Evolutionary conservation across 2,329 filamentous ascomycete genomes (phyloP), one percentile per base, ranked within the genome.

Genomic region (Kalmusia sp.): DNA sequence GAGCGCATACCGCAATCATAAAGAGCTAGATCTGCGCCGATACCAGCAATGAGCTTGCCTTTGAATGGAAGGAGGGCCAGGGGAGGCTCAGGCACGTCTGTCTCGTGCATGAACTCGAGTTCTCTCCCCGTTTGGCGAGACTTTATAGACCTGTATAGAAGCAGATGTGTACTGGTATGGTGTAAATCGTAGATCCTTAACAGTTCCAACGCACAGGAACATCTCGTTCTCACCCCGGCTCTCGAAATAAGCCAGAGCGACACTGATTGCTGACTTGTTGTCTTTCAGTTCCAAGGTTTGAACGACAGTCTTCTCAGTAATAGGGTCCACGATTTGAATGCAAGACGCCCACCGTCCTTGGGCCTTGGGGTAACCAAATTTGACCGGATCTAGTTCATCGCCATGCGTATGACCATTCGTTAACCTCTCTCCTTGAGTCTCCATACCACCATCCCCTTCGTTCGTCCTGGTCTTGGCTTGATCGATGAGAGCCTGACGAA

Each of bases 91-190:
- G 96, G 91, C 6, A 97, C 84, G 67, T 92, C 92, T 0, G 96
- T 99, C 75, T 97, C 97, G 77, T 99, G 95, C 58, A 97, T 93
- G 53, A 98, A 95, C 68, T 97, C 91, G 14, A 99, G 83, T 65
- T 92, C 87, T 50, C 87, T 87, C n/a, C 96, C n/a, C 96, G 57
- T 92, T 87, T 43, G 96, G 89, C 46, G 89, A 85, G 73, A 99
- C 91, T 35, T 92, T 87, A 75, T 97, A 99, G 22, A 98, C 90
- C 67, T 97, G 91, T 30, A 99, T 90, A 63, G 89, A 96, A 0
- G 93, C 95, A 56, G 87, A 87, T 1, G 84, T 86, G 61, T 85
- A 93, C 25, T 60, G 60, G 46, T 87, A 88, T 8, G 93, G 92
- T 58, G 84, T 91, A 52, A 93, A 83, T 14, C 88, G 81, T 80